A percentile compares a stretch with the other conserved stretches of the same genome.
Conservation (phyloP, 371 early-diverging fungal species). For the Mortierella polycephala region DNA sequence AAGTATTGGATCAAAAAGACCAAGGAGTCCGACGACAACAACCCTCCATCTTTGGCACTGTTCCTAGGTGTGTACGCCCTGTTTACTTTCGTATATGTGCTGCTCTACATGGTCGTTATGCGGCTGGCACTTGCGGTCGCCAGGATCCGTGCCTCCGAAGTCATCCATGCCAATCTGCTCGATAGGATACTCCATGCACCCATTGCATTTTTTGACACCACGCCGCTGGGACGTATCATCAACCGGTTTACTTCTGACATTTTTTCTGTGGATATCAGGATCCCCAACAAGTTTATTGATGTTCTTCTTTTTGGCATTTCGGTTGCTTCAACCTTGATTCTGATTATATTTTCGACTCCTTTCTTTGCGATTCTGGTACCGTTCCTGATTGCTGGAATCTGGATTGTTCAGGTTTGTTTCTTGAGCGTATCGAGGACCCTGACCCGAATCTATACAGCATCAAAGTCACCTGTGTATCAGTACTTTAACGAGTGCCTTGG, state of each 20-base stretch:
- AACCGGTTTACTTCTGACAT: constrained; percentile 92
- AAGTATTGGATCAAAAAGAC: not conserved
- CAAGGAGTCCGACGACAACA: not conserved
- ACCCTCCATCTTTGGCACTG: constrained; percentile 5
- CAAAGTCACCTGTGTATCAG: constrained; percentile 85
- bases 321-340: constrained; percentile 66
- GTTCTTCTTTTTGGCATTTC: constrained; percentile 58
- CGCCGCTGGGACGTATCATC: constrained; percentile 85
- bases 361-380: constrained; percentile 65
- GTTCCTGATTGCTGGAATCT: constrained; percentile 64
- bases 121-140: constrained; percentile 57
- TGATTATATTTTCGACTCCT: constrained; percentile 74
- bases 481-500: constrained; percentile 83
- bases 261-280: constrained; percentile 81
- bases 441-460: constrained; percentile 80
- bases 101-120: constrained; percentile 25
- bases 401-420: constrained; percentile 58
- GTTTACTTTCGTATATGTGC: constrained; percentile 24
- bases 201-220: constrained; percentile 83
- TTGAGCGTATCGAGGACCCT: constrained; percentile 74
- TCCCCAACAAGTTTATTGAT: constrained; percentile 73
- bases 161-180: constrained; percentile 58
- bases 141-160: constrained; percentile 56
- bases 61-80: constrained; percentile 37
- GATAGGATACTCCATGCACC: constrained; percentile 64